phyloP scores from a whole-genome alignment of 2,329 filamentous ascomycete species.

The Diaporthe destruens region DNA sequence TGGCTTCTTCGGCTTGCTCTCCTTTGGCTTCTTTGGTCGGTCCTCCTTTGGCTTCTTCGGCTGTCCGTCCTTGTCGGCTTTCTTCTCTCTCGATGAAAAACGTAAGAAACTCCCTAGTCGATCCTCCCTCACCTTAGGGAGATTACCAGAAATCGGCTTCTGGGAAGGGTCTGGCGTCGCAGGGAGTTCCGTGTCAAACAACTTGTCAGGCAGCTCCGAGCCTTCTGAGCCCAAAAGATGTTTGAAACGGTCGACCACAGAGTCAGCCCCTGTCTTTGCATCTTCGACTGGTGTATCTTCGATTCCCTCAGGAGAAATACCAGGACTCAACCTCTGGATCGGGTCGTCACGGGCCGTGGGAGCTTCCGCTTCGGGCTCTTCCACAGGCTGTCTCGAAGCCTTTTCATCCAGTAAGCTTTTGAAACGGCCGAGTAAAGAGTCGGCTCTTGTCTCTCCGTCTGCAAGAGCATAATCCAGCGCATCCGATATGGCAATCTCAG shows the following conservation, averaged over 20 bases:
- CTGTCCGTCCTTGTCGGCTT: neutral
- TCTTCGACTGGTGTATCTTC: neutral
- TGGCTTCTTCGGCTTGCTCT: neutral
- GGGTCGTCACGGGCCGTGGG: neutral
- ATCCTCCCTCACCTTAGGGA: neutral
- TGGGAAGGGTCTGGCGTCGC: neutral
- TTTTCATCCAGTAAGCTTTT: constrained; percentile 2
- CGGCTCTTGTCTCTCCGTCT: constrained; percentile 8
- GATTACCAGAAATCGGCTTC: too few relatives aligned
- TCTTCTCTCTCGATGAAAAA: neutral
- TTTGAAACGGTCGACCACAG: constrained; percentile 8
- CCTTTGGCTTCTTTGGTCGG: neutral
- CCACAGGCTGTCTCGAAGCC: neutral
- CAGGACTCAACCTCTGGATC: neutral
- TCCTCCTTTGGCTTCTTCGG: neutral
- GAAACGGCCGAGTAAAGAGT: constrained; percentile 1
- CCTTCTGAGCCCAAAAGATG: neutral
- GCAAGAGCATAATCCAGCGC: neutral
- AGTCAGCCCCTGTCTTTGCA: constrained; percentile 14
- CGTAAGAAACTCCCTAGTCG: neutral
- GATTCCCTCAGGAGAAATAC: too few relatives aligned
- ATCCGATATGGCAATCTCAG: neutral
- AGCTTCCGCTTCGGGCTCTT: neutral
- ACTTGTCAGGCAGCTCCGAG: neutral
- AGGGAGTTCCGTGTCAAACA: neutral